These are phyloP conservation scores for Picea sitchensis DNA, from an alignment of 75 land plant species.

Conservation along the genomic window DNA sequence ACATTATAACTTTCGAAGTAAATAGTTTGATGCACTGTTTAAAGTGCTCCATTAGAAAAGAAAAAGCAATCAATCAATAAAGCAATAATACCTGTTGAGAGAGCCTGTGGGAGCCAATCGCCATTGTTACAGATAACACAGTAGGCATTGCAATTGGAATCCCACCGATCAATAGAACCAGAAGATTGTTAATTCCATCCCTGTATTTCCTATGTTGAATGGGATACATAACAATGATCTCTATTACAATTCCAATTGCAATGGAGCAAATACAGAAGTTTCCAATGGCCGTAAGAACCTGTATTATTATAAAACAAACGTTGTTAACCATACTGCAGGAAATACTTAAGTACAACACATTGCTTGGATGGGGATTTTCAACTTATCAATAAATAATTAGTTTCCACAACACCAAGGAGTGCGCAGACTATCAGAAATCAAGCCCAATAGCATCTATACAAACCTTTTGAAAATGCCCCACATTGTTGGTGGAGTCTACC, in stretches of 20 bases:
- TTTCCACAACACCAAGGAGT: neutral
- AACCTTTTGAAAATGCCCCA: constrained; percentile 95
- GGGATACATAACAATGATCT: constrained; percentile 83
- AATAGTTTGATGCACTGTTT: neutral
- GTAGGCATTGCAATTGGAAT: constrained; percentile 92
- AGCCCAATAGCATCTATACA: constrained; percentile 18
- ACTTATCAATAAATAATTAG: no score
- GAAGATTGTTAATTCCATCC: constrained; percentile 70
- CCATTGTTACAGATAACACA: constrained; percentile 84
- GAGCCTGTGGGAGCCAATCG: constrained; percentile 76
- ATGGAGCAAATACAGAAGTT: constrained; percentile 89
- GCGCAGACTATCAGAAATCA: constrained; percentile 11
- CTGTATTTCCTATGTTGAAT: constrained; percentile 66
- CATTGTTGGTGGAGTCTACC: constrained; percentile 86
- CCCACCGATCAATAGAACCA: constrained; percentile 81
- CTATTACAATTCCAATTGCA: constrained; percentile 62
- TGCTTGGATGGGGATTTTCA: neutral
- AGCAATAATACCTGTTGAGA: constrained; percentile 30
- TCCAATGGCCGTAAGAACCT: constrained; percentile 77
- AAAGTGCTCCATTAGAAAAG: neutral
- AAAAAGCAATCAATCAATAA: neutral
- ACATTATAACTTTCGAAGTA: neutral
- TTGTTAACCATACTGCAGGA: neutral
- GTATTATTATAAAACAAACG: neutral
- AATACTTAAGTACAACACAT: neutral